Base-by-base conservation (phyloP, 306 rosid genomes). In the Cercis canadensis region DNA sequence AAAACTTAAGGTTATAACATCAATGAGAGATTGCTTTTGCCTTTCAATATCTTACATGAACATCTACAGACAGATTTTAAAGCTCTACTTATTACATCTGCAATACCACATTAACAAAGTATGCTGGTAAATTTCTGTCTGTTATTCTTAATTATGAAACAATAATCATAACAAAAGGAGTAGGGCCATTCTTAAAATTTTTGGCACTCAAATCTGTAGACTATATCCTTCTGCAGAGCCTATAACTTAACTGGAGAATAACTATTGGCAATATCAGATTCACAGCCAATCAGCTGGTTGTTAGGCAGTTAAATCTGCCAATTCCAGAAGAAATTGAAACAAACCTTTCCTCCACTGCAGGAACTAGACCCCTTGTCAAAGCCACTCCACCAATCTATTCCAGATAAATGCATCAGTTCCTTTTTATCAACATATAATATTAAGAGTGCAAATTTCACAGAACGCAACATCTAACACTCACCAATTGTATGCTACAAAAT, bases 401-500 rank as follows among this genome's bases (percentile, higher is more conserved):
- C 74, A 87, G 70, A 57, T 7, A 74, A 78, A 73, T 18, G 43
- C 36, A 57, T 78, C 83, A 70, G 74, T 29, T 75, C 64, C 78
- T 69, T 75, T 32, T 17, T 4, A 68, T 69, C 78, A 24, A 73
- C 47, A 78, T 64, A 61, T 64, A 59, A 53, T 31, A 55, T 40
- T 41, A 67, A 46, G 64, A 70, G 67, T 60, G 50, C 52, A 29
- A 65, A 59, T 24, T 54, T 69, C 73, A 74, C n/a, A 44, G 14
- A 73, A 56, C 60, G 52, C 58, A 18, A 50, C 65, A 14, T 60
- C 76, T 65, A 79, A 66, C 65, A 78, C 96, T 83, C 75, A 94
- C 96, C 97, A 94, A 78, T 70, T 86, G 98, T 81, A 94, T 90
- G 84, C 98, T 94, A 80, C 92, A 94, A 66, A 94, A 94, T 84